Conservation (phyloP, 2,329 filamentous ascomycete genomes). For the Didymella pomorum region DNA sequence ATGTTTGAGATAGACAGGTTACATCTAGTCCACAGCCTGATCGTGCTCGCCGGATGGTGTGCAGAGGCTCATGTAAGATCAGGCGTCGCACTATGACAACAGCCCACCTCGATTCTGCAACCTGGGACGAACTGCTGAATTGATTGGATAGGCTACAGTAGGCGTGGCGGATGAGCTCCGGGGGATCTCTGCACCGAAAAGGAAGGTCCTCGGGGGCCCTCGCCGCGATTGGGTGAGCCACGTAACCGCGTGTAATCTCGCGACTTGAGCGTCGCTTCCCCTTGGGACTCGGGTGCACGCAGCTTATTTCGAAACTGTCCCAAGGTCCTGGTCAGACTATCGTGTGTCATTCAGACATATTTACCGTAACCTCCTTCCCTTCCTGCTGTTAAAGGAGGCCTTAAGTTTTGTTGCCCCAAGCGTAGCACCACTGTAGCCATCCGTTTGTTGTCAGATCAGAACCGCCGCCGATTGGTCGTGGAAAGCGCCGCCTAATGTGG, state of each 20-base stretch:
- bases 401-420: background rate
- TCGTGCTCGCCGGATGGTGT: background rate
- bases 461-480: background rate
- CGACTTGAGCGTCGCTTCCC: background rate
- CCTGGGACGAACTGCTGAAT: background rate
- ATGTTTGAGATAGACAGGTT: background rate
- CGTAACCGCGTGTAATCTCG: background rate
- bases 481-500: background rate
- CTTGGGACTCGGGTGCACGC: background rate
- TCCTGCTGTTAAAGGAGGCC: background rate
- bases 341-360: background rate
- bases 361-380: background rate
- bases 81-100: background rate
- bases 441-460: background rate
- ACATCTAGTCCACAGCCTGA: background rate
- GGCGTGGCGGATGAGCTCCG: background rate
- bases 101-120: background rate
- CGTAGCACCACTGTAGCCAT: background rate
- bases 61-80: background rate
- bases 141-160: background rate
- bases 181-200: background rate
- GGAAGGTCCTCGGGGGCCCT: background rate
- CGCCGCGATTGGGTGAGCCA: background rate
- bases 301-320: background rate
- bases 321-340: background rate